Evolutionary conservation across 257 asterid species (phyloP), one percentile per base, ranked within the genome.

Genomic region (Solanum appendiculatum): DNA sequence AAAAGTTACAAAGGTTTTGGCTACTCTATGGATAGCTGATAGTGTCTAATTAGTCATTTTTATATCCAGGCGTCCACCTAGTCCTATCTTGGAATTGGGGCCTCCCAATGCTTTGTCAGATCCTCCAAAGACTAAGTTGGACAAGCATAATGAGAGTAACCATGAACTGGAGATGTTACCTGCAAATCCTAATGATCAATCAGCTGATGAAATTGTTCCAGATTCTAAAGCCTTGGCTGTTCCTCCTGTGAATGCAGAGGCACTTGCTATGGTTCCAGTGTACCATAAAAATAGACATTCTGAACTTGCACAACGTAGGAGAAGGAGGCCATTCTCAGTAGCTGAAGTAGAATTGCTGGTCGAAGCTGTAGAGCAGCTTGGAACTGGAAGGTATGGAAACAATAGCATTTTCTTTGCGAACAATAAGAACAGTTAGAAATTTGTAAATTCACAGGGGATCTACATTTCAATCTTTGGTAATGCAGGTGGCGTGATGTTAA

Each of bases 241-340:
- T 51, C 78, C 90, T 54, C 88, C 92, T 37, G 33, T 86, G 27
- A 88, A 89, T 82, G 90, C 63, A 20, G 98, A 92, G 74, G 81
- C 94, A 18, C 97, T 94, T 88, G 91, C 96, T 23, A 90, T 89
- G 33, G 91, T 91, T 87, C 95, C 98, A 5, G 20, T 89, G 84
- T 91, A 88, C 91, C 90, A 90, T 31, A 95, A 92, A 90, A 68
- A 88, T 33, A 94, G 93, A 89, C 94, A 90, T 14, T 88, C 81
- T 84, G 99, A 96, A 81, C 82, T 88, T 86, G 92, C 98, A 3
- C 98, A 94, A 90, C 95, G 98, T 29, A 94, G 98, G 89, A 91
- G 92, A 48, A 93, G 98, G 93, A 91, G 98, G 84, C 99, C 98
- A 1, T 96, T 96, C 90, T 92, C 99, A 15, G 97, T 96, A 23